Evolutionary conservation across 768 basidiomycete genomes (phyloP).

Genomic region (Leccinum subgranulosum): DNA sequence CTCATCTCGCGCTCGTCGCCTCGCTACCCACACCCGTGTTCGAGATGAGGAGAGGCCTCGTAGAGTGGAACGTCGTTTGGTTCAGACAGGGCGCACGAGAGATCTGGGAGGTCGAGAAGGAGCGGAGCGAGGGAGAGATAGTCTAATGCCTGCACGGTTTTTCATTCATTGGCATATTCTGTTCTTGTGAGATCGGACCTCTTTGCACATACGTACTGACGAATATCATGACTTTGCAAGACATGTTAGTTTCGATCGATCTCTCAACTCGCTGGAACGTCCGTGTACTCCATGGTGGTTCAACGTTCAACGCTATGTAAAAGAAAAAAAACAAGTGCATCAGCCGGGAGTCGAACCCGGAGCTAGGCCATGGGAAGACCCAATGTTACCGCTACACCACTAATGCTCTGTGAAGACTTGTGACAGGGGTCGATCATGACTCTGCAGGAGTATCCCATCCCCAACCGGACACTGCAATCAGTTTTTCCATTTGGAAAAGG

Average conservation of each 20-base stretch:
- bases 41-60: conserved; percentile 66
- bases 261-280: not conserved
- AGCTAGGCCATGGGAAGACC: conserved; percentile 76
- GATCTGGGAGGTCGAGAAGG: conserved; percentile 73
- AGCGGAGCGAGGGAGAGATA: conserved; percentile 33
- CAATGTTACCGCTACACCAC: conserved; percentile 87
- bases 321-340: conserved; percentile 31
- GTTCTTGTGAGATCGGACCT: not conserved
- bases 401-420: conserved; percentile 19
- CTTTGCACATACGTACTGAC: not conserved
- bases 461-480: too few relatives aligned
- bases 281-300: not conserved
- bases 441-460: too few relatives aligned
- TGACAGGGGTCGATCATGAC: not conserved
- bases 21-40: conserved; percentile 71
- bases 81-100: conserved; percentile 81
- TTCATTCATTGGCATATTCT: not conserved
- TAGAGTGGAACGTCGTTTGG: conserved; percentile 87
- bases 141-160: not conserved
- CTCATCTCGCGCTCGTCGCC: conserved; percentile 66
- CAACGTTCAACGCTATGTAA: not conserved
- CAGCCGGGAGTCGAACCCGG: conserved; percentile 60
- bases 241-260: not conserved
- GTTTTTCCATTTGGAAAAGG: too few relatives aligned
- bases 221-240: not conserved